Evolutionary conservation across 2,329 filamentous ascomycete genomes (phyloP).

Genomic region (Colletotrichum noveboracense): DNA sequence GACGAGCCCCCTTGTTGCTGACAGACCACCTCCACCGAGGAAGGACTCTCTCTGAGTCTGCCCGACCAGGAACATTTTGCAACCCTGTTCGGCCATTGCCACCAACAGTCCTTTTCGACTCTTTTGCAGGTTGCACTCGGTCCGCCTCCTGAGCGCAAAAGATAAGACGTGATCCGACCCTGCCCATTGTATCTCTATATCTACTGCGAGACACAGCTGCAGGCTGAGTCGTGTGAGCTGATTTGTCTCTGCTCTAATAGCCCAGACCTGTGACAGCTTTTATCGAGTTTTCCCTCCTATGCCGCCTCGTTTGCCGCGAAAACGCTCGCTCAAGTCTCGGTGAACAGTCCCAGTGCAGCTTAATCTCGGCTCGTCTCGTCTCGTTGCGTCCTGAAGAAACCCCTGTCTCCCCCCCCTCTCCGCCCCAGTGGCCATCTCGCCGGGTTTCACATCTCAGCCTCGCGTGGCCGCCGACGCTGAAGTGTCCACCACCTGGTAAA

Average conservation of each 20-base stretch:
- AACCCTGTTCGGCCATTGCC: not conserved
- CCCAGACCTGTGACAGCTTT: not conserved
- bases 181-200: not conserved
- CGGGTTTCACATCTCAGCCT: conserved; percentile 17
- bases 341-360: not conserved
- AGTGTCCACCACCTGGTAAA: conserved; percentile 65
- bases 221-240: not conserved
- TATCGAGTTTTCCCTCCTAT: not conserved
- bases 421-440: not conserved
- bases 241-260: not conserved
- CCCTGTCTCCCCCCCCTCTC: not conserved
- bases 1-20: not conserved
- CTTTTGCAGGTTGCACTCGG: not conserved
- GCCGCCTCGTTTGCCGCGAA: not conserved
- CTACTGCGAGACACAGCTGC: not conserved
- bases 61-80: not conserved
- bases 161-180: not conserved
- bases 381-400: not conserved
- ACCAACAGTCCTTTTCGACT: not conserved
- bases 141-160: not conserved
- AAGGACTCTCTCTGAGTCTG: not conserved
- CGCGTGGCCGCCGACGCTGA: conserved; percentile 24
- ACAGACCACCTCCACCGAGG: not conserved
- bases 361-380: conserved; percentile 9
- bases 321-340: not conserved